Evolutionary conservation across 352 stramenopile species (phyloP).

Genomic region (Phytophthora macrochlamydospora): DNA sequence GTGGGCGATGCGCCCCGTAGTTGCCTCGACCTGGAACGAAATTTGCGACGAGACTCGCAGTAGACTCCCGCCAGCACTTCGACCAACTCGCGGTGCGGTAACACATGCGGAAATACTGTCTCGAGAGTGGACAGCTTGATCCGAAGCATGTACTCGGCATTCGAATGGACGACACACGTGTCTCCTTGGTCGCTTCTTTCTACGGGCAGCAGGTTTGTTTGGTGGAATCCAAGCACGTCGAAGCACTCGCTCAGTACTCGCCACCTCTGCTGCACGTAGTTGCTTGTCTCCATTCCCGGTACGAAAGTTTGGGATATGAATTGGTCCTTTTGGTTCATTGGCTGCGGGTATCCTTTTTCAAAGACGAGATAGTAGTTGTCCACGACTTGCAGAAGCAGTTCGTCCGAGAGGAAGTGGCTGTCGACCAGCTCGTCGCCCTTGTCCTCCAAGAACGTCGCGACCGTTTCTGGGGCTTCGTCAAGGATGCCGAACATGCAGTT

Average conservation of each 20-base stretch:
- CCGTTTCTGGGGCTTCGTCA: neutral
- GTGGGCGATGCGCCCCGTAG: conserved; percentile 1
- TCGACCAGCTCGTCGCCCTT: conserved; percentile 1
- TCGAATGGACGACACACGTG: conserved; percentile 13
- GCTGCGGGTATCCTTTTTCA: conserved; percentile 3
- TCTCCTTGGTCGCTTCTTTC: conserved; percentile 8
- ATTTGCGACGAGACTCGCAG: conserved; percentile 3
- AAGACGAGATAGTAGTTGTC: conserved; percentile 19
- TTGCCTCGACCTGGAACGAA: conserved; percentile 1
- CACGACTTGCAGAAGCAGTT: conserved; percentile 6
- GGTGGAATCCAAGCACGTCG: conserved; percentile 17
- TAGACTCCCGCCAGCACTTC: neutral
- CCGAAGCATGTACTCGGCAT: conserved; percentile 12
- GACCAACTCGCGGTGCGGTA: neutral
- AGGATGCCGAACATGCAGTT: conserved; percentile 34
- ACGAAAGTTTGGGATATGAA: conserved; percentile 14
- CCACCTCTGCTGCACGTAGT: conserved; percentile 14
- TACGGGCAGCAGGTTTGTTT: neutral
- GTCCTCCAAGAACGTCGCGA: conserved; percentile 2
- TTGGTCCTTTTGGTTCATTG: neutral
- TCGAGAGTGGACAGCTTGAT: conserved; percentile 9
- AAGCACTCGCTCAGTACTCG: conserved; percentile 10
- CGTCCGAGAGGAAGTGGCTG: neutral
- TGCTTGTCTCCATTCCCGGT: neutral
- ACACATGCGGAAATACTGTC: conserved; percentile 15